Base-by-base conservation (phyloP, 1,139 yeast species). In the Blastobotrys elegans region DNA sequence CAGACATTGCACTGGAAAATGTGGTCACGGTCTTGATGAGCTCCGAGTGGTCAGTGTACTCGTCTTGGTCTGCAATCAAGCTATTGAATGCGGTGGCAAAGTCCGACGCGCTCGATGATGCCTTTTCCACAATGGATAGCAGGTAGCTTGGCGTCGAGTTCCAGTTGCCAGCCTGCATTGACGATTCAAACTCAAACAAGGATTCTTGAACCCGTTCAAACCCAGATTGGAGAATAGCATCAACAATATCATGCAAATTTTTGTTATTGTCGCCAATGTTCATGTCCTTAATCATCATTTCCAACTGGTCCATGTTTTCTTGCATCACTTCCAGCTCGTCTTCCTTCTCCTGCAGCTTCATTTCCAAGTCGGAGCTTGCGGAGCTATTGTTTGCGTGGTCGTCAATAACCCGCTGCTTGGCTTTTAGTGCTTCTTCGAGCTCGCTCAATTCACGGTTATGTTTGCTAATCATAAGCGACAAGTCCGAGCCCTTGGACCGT, bases 151-250 rank as follows among this genome's bases (percentile, higher is more conserved):
- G 88, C 0, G 94, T 78, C 1, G 95, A 75, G 61, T 82, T 81
- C 56, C 82, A 80, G 60, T 86, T 86, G 48, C 95, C 95, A 16
- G 92, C 88, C 64, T 84, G 92, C 76, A 84, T 77, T 20, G 94
- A 84, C 2, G 92, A 82, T 47, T 79, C 82, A 51, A 87, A 71
- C 58, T 83, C 90, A 59, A 78, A 84, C 44, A 84, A 71, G 0
- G 87, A 71, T 54, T 85, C 89, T 64, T 87, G 94, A 44, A 87
- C 74, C 46, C 89, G 73, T 53, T 80, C 81, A 30, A 84, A 78
- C 43, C 86, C 88, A 56, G 86, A 78, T 33, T 71, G 73, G 54
- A 89, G 72, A 49, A 87, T 77, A 8, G 90, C 79, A 64, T 89
- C 96, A 53, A 89, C 75, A 51, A 88, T 75, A 8, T 16, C 31